Conservation (phyloP, 2,329 filamentous ascomycete genomes). For the Lecanosticta acicola region DNA sequence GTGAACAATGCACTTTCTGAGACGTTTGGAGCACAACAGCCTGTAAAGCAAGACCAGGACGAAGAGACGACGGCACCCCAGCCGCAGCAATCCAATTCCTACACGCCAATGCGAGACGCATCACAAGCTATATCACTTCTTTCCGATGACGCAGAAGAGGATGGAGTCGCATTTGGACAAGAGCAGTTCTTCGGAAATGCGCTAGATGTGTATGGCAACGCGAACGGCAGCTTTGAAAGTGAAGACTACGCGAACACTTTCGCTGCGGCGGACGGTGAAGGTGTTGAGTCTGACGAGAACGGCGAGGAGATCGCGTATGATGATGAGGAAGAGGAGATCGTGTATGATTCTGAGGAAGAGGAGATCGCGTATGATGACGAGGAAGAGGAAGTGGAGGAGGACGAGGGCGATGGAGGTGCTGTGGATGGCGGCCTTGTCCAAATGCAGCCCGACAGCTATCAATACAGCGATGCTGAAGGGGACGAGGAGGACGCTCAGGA, state of each 20-base stretch:
- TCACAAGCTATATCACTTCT: slow-evolving; percentile 19
- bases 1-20: slow-evolving; percentile 19
- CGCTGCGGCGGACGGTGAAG: no score
- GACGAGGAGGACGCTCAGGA: slow-evolving; percentile 16
- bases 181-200: slow-evolving; percentile 3
- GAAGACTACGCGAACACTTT: slow-evolving; percentile 15
- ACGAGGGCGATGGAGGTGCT: slow-evolving; percentile 13
- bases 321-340: background rate
- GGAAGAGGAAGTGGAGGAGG: slow-evolving; percentile 3
- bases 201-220: slow-evolving; percentile 1
- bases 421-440: slow-evolving; percentile 17
- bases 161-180: background rate
- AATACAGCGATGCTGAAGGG: slow-evolving; percentile 12
- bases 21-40: slow-evolving; percentile 18
- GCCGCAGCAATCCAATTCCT: slow-evolving; percentile 13
- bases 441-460: slow-evolving; percentile 13
- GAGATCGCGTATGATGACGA: slow-evolving; percentile 1
- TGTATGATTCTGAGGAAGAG: slow-evolving; percentile 8
- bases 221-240: background rate
- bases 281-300: background rate
- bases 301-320: no score
- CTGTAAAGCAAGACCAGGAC: no score
- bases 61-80: slow-evolving; percentile 3
- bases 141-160: slow-evolving; percentile 19
- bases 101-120: slow-evolving; percentile 15